phyloP scores from a whole-genome alignment of 495 filamentous ascomycete genomes.

The Penicillium coprophilum region DNA sequence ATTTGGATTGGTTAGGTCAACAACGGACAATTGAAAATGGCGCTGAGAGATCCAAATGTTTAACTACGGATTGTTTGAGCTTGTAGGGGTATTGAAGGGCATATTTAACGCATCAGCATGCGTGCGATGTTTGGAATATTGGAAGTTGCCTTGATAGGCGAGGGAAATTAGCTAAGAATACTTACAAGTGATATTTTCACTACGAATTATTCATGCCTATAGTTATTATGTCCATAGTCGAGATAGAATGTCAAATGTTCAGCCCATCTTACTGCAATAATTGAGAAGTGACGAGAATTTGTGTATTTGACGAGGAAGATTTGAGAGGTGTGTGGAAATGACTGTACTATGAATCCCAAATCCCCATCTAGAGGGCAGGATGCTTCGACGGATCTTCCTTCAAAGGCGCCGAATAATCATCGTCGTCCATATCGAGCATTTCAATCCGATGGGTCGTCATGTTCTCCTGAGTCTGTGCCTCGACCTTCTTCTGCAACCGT shows the following conservation, averaged over 20 bases:
- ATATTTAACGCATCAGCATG: not conserved
- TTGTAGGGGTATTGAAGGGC: not conserved
- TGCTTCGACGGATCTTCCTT: constrained; percentile 25
- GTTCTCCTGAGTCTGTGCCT: constrained; percentile 55
- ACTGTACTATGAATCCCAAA: not conserved
- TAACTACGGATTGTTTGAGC: not conserved
- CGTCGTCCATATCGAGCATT: constrained; percentile 26
- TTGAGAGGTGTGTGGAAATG: not conserved
- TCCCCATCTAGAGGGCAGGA: constrained; percentile 18
- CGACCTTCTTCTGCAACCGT: constrained; percentile 44
- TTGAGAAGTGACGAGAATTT: not conserved
- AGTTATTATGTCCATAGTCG: not conserved
- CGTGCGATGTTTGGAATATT: not conserved
- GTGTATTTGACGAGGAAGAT: not conserved
- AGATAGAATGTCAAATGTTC: not conserved
- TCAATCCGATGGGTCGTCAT: constrained; percentile 33
- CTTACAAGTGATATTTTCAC: not conserved
- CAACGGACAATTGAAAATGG: not conserved
- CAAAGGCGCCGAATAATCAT: constrained; percentile 23
- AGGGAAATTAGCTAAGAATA: not conserved
- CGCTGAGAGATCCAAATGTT: not conserved
- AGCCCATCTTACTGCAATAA: not conserved
- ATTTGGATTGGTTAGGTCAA: not conserved
- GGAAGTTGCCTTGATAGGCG: not conserved
- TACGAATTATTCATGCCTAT: not conserved